Conservation (phyloP, 352 stramenopile genomes). For the Phytophthora colocasiae region DNA sequence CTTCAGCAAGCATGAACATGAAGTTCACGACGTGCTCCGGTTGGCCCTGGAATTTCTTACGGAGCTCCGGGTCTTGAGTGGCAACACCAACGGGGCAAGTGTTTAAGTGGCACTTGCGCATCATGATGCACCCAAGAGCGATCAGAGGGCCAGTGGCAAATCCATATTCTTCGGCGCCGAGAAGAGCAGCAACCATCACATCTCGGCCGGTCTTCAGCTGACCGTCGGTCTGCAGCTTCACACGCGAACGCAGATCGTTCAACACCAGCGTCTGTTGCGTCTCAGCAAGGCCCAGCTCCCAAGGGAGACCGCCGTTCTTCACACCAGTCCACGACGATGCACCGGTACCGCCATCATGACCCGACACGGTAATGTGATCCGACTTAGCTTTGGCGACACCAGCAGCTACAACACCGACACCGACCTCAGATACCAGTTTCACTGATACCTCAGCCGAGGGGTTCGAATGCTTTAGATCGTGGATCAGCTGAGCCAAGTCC, state of each 20-base stretch:
- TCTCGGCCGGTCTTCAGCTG: slow-evolving; percentile 95
- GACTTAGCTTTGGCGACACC: slow-evolving; percentile 92
- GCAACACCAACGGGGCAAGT: slow-evolving; percentile 98
- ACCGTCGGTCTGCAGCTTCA: slow-evolving; percentile 96
- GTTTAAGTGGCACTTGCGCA: slow-evolving; percentile 98
- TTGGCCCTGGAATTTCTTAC: slow-evolving; percentile 96
- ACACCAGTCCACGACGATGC: slow-evolving; percentile 95
- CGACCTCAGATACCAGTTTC: slow-evolving; percentile 97
- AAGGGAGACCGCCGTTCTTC: slow-evolving; percentile 94
- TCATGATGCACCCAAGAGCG: slow-evolving; percentile 98
- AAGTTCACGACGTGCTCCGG: slow-evolving; percentile 98
- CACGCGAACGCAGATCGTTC: slow-evolving; percentile 93
- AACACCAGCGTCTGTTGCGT: slow-evolving; percentile 97
- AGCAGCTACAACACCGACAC: slow-evolving; percentile 95
- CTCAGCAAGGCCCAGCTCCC: slow-evolving; percentile 96
- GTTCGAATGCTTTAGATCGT: slow-evolving; percentile 98
- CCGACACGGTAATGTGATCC: slow-evolving; percentile 96
- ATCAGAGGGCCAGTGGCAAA: slow-evolving; percentile 96
- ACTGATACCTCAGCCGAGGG: slow-evolving; percentile 93
- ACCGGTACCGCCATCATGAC: slow-evolving; percentile 96
- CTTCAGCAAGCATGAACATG: slow-evolving; percentile 96
- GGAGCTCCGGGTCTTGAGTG: slow-evolving; percentile 96
- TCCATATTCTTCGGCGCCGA: slow-evolving; percentile 97
- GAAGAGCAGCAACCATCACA: slow-evolving; percentile 94
- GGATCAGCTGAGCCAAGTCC: slow-evolving; percentile 97